Evolutionary conservation across 768 basidiomycete species (phyloP), one percentile per base, ranked within the genome.

Genomic region (Boletus speciosus): DNA sequence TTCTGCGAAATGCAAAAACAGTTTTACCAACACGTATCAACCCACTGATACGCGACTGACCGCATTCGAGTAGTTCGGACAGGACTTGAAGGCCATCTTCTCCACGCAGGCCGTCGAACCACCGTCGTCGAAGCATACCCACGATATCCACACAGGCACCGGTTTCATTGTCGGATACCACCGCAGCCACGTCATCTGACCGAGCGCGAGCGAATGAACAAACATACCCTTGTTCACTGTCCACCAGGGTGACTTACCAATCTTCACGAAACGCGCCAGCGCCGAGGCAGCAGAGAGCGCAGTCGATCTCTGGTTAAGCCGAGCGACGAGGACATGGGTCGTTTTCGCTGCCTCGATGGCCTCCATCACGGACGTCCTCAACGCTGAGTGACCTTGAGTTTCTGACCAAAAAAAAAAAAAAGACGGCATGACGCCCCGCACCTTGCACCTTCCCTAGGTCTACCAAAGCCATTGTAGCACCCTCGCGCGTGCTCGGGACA

Each of bases 31-130:
- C 3, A 31, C 14, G 23, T 15, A 29, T 35, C 25, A 12, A 19
- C 3, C 12, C 10, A 32, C 0, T 6, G 2, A 1, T 12, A 10
- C 31, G 29, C 14, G 4, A 57, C 67, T 55, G 36, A 68, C 67
- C 63, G 44, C 63, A 54, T 15, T 54, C 47, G 6, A 69, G 44
- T 5, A 69, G 15, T 29, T 55, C 42, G 5, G 49, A 51, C 1
- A 68, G 39, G n/a, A 59, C 59, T 25, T 52, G 54, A 1, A 68
- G 49, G 21, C 63, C 63, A 27, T 68, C 67, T 57, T 67, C 67
- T 35, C 65, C 65, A 1, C 49, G 54, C n/a, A 56, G 14, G 10
- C 58, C 66, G 19, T 69, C 67, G n/a, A 69, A 68, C 65, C 67
- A 65, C 39, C 65, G 58, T 46, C 57, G 59, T 43, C 31, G 52